Evolutionary conservation across 768 basidiomycete genomes (phyloP).

Genomic region (Hericium rajendrae): DNA sequence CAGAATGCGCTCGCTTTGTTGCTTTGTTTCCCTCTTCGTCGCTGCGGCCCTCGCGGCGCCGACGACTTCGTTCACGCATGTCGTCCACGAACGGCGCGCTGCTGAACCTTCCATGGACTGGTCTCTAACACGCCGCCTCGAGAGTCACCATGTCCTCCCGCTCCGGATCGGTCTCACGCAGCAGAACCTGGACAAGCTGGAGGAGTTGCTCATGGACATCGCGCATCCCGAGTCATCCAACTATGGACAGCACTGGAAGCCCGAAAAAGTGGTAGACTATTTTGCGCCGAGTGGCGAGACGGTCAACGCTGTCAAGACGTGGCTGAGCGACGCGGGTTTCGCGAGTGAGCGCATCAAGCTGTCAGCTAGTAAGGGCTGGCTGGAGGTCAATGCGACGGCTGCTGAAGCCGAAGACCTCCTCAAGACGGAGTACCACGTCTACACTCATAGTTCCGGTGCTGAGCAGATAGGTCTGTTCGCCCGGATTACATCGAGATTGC

Average conservation of each 20-base stretch:
- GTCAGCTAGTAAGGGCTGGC: constrained; percentile 28
- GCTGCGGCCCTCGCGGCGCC: constrained; percentile 14
- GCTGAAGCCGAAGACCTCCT: constrained; percentile 36
- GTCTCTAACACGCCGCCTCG: constrained; percentile 21
- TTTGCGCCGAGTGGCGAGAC: constrained; percentile 33
- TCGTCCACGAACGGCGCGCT: constrained; percentile 31
- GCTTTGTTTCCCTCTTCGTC: constrained; percentile 9
- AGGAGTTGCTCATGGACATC: constrained; percentile 32
- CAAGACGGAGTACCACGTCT: constrained; percentile 32
- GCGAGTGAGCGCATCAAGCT: constrained; percentile 24
- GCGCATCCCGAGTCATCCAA: constrained; percentile 33
- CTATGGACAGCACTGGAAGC: constrained; percentile 39
- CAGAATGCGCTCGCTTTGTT: constrained; percentile 3
- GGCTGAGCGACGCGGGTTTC: constrained; percentile 31
- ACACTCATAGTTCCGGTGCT: constrained; percentile 27
- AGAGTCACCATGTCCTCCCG: constrained; percentile 26
- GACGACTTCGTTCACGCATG: constrained; percentile 13
- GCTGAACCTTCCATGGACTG: constrained; percentile 23
- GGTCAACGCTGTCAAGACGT: constrained; percentile 27
- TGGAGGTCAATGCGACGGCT: constrained; percentile 30
- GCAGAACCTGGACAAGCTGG: constrained; percentile 30
- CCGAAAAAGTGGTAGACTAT: constrained; percentile 27
- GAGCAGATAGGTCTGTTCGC: constrained; percentile 26
- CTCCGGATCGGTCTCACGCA: constrained; percentile 38
- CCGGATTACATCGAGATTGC: not conserved